Evolutionary conservation across 495 filamentous ascomycete genomes (phyloP), one percentile per base, ranked within the genome.

Genomic region (Neurospora sp.): DNA sequence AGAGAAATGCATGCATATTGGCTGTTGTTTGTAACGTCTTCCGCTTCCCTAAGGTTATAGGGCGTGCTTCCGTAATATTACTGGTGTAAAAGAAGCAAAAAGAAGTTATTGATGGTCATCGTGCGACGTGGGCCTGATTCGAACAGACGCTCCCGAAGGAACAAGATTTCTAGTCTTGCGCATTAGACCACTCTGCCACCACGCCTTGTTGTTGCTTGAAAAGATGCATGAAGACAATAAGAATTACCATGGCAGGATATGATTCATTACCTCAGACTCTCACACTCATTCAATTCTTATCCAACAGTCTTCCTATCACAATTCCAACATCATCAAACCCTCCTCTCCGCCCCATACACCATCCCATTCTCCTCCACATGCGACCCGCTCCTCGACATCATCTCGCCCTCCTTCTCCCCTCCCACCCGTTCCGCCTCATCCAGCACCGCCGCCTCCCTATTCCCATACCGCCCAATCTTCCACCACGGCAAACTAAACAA

Each of bases 401-500:
- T 72, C 68, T 79, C 75, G n/a, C 74, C 69, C 46, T 35, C 53
- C 53, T 37, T 73, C 44, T 68, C 53, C 70, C 75, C 70, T 70
- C 78, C 80, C 70, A 78, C 78, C 37, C 78, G 71, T 31, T 79
- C 69, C 12, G 71, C 77, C 70, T 73, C 76, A 70, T 89, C 87
- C 70, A 81, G 79, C 74, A 75, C 76, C 40, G 86, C 85, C 9
- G 88, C 89, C 76, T 90, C 87, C 46, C 74, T 71, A 69, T 89
- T 89, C 18, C 90, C 90, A 73, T 86, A 84, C 27, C 80, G 77
- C 1, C 90, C 90, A 74, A 92, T 90, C 78, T 85, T 82, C 76
- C 89, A 88, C 90, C 89, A 92, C 1, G 88, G 89, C 74, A 91
- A 77, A 65, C 83, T 85, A 72, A 94, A 94, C 70, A 94, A 79